A percentile compares a stretch with the other conserved stretches of the same genome.
phyloP scores from a whole-genome alignment of 306 rosid genomes.

The Cucurbita argyrosperma region DNA sequence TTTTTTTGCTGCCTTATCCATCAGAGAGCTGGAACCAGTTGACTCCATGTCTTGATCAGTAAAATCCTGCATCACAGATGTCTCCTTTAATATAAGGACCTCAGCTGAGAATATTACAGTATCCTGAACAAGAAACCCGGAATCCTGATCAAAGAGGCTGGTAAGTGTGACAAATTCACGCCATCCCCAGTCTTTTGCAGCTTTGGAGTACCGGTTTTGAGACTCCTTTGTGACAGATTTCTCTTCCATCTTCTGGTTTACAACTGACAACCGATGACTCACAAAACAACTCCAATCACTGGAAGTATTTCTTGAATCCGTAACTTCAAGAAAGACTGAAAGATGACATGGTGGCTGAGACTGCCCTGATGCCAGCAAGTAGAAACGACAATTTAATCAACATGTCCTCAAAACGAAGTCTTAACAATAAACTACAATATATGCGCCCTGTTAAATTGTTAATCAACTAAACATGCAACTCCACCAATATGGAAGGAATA shows the following conservation, averaged over 20 bases:
- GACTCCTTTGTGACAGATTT: conserved; percentile 98
- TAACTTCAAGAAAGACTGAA: conserved; percentile 97
- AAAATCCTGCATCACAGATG: conserved; percentile 78
- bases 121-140: conserved; percentile 93
- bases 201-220: conserved; percentile 98
- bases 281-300: conserved; percentile 99
- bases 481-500: background rate
- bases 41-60: conserved; percentile 48
- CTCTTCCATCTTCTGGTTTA: conserved; percentile 81
- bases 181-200: conserved; percentile 99
- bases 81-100: conserved; percentile 93
- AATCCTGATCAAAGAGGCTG: conserved; percentile 97
- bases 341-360: conserved; percentile 99
- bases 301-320: conserved; percentile 90
- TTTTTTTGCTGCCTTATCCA: conserved; percentile 38
- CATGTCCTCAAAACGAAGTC: background rate
- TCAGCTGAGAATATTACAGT: conserved; percentile 94
- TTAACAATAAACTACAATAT: background rate
- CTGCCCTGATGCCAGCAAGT: conserved; percentile 81
- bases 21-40: conserved; percentile 27
- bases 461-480: background rate
- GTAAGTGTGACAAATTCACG: conserved; percentile 99
- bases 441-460: background rate
- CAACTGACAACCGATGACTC: conserved; percentile 88
- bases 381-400: conserved; percentile 31